phyloP scores from a whole-genome alignment of 345 rosid genomes.

The Lepidium sativum region DNA sequence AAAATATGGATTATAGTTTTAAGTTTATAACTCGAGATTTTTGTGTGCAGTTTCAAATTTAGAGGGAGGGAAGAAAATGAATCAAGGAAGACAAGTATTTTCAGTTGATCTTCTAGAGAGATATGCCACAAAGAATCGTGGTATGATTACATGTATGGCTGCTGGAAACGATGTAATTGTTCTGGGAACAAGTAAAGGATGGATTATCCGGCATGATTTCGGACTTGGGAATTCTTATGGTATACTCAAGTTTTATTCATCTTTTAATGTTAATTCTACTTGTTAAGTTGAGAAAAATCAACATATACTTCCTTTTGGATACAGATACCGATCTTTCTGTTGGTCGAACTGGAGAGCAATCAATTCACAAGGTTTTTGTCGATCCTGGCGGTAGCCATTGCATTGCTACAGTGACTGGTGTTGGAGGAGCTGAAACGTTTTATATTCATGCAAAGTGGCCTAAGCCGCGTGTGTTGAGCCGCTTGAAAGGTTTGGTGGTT shows the following conservation, averaged over 20 bases:
- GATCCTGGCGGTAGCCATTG: slow-evolving; percentile 99
- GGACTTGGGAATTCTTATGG: slow-evolving; percentile 77
- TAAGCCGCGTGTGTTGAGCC: slow-evolving; percentile 71
- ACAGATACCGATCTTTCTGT: slow-evolving; percentile 81
- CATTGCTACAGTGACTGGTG: slow-evolving; percentile 69
- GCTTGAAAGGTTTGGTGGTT: slow-evolving; percentile 75
- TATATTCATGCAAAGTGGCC: slow-evolving; percentile 93
- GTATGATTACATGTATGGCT: slow-evolving; percentile 86
- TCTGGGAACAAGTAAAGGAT: slow-evolving; percentile 88
- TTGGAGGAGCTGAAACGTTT: slow-evolving; percentile 82
- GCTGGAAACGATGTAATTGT: slow-evolving; percentile 95
- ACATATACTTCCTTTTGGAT: neutral
- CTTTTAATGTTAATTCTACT: neutral
- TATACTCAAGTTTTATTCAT: slow-evolving; percentile 6
- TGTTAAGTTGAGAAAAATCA: neutral
- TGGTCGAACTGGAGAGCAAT: slow-evolving; percentile 87
- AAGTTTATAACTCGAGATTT: neutral
- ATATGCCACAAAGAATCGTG: slow-evolving; percentile 81
- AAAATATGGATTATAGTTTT: neutral
- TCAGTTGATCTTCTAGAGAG: slow-evolving; percentile 85
- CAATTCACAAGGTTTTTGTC: slow-evolving; percentile 81
- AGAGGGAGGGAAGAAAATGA: slow-evolving; percentile 36
- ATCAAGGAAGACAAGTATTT: slow-evolving; percentile 73
- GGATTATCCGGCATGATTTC: slow-evolving; percentile 89
- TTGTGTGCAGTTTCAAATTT: neutral